Evolutionary conservation across 345 rosid genomes (phyloP).

Genomic region (Hypericum androsaemum): DNA sequence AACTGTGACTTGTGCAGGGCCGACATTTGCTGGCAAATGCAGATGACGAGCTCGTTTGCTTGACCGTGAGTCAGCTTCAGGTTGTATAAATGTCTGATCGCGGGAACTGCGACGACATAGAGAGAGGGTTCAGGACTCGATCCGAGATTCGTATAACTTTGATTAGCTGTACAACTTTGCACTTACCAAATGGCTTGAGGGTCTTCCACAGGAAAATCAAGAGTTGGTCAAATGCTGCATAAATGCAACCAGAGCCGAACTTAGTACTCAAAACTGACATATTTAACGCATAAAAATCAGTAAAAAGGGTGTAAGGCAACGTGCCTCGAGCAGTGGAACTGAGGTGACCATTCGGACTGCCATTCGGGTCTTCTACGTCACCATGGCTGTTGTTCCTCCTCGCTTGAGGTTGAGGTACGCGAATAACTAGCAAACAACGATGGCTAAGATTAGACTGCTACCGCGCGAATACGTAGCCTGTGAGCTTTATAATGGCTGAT

Average conservation of each 20-base stretch:
- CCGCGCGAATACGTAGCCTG: neutral
- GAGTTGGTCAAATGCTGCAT: conserved; percentile 11
- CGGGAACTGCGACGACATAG: conserved; percentile 32
- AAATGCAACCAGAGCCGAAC: neutral
- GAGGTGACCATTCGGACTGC: conserved; percentile 1
- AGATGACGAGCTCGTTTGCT: conserved; percentile 36
- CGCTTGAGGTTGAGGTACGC: conserved; percentile 9
- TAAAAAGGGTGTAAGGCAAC: neutral
- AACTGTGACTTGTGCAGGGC: conserved; percentile 20
- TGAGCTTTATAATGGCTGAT: neutral
- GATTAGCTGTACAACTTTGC: neutral
- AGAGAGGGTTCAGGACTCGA: conserved; percentile 2
- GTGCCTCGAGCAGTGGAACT: conserved; percentile 12
- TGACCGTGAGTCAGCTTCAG: conserved; percentile 41
- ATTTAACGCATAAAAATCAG: neutral
- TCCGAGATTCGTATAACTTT: neutral
- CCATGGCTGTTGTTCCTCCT: conserved; percentile 2
- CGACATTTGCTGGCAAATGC: conserved; percentile 44
- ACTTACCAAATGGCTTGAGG: conserved; percentile 13
- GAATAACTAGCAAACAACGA: conserved; percentile 12
- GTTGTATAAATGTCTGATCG: conserved; percentile 30
- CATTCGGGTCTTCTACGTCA: conserved; percentile 13
- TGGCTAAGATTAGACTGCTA: neutral
- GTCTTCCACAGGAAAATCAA: conserved; percentile 8
- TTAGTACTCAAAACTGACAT: neutral